Evolutionary conservation across 148 eudicot species (phyloP).

Genomic region (Euryodendron excelsum): DNA sequence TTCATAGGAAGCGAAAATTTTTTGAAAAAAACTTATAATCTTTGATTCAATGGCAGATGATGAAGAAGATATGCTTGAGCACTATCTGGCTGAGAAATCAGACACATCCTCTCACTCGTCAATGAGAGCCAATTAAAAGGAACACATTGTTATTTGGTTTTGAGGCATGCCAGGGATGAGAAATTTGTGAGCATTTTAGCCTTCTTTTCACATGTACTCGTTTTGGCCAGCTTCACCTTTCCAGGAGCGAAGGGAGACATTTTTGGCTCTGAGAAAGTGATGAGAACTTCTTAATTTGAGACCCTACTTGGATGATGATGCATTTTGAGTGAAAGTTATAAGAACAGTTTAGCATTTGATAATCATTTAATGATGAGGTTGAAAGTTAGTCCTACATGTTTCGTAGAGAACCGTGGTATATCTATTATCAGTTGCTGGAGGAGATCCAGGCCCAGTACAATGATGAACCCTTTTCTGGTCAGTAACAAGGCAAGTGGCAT

Average conservation of each 20-base stretch:
- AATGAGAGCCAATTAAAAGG: constrained; percentile 23
- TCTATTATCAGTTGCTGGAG: not conserved
- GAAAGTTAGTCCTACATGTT: not conserved
- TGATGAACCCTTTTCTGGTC: too few species aligned
- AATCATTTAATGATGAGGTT: not conserved
- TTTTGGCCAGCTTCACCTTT: not conserved
- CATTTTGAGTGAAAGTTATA: not conserved
- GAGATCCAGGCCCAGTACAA: not conserved
- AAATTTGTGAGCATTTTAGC: not conserved
- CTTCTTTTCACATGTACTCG: not conserved
- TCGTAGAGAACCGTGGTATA: not conserved
- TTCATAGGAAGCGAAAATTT: not conserved
- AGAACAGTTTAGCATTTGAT: not conserved
- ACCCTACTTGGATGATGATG: not conserved
- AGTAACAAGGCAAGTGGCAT: too few species aligned
- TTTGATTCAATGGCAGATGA: constrained; percentile 40
- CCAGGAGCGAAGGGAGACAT: not conserved
- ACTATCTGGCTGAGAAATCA: constrained; percentile 72
- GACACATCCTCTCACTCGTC: constrained; percentile 47
- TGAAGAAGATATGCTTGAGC: constrained; percentile 96
- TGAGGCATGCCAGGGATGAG: not conserved
- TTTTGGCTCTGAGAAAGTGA: not conserved
- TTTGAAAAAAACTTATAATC: not conserved
- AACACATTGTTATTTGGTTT: not conserved
- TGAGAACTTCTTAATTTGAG: not conserved